Conservation (phyloP, 2,329 filamentous ascomycete species). For the Aureobasidium sp. region DNA sequence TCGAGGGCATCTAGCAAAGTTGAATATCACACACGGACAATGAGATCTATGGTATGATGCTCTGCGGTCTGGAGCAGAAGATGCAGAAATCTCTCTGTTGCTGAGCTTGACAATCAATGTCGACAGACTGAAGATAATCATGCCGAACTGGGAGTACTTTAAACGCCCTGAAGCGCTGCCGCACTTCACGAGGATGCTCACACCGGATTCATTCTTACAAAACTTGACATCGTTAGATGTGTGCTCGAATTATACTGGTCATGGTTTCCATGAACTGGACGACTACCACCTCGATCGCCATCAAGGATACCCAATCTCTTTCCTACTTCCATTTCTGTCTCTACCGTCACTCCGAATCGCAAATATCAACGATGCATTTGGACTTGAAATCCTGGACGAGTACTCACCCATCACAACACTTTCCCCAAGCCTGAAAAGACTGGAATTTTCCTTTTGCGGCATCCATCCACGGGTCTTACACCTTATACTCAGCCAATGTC, state of each 20-base stretch:
- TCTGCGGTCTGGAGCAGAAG: background rate
- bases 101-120: background rate
- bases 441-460: background rate
- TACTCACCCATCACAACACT: background rate
- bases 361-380: background rate
- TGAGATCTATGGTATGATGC: background rate
- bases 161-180: background rate
- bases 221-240: background rate
- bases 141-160: conserved; percentile 1
- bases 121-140: background rate
- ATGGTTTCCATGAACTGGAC: background rate
- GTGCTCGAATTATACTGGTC: background rate
- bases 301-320: background rate
- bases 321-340: background rate
- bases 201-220: background rate
- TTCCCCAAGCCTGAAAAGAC: background rate
- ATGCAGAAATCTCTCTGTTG: background rate
- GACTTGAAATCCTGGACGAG: background rate
- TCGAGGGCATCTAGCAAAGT: background rate
- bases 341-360: background rate
- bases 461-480: background rate
- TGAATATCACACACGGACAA: background rate
- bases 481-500: background rate
- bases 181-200: background rate
- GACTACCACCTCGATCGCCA: background rate